phyloP scores from a whole-genome alignment of 2,329 filamentous ascomycete species.

The Colletotrichum sp. region DNA sequence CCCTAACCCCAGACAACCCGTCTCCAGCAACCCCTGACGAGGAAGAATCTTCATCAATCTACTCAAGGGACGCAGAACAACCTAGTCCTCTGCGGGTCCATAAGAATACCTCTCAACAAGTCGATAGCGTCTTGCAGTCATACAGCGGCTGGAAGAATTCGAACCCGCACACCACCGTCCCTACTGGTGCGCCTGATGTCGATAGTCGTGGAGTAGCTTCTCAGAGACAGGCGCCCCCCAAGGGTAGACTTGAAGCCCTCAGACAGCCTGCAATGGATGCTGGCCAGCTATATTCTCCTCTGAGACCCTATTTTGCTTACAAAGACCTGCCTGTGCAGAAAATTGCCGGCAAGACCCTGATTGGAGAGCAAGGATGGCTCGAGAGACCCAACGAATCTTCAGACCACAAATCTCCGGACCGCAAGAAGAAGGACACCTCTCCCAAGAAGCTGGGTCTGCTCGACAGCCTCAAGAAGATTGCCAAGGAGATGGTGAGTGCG shows the following conservation, averaged over 20 bases:
- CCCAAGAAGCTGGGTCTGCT: slow-evolving; percentile 47
- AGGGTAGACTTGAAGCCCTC: slow-evolving; percentile 8
- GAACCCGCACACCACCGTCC: not conserved
- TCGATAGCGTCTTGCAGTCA: slow-evolving; percentile 16
- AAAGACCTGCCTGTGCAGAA: slow-evolving; percentile 41
- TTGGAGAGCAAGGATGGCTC: slow-evolving; percentile 63
- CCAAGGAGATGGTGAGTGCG: slow-evolving; percentile 55
- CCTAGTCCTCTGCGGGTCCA: slow-evolving; percentile 2
- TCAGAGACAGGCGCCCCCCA: not conserved
- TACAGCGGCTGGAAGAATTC: slow-evolving; percentile 14
- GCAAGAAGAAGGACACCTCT: slow-evolving; percentile 21
- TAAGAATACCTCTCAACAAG: slow-evolving; percentile 5
- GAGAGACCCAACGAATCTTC: slow-evolving; percentile 46
- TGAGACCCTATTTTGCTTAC: slow-evolving; percentile 47
- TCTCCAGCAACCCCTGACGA: not conserved
- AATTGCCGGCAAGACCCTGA: slow-evolving; percentile 54
- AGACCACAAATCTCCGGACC: not conserved
- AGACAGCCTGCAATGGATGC: slow-evolving; percentile 16
- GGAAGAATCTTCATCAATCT: slow-evolving; percentile 20
- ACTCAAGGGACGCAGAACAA: slow-evolving; percentile 10
- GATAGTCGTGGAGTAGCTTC: not conserved
- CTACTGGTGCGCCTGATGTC: not conserved
- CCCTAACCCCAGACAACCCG: slow-evolving; percentile 1
- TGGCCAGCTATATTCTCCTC: slow-evolving; percentile 43
- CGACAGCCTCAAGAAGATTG: slow-evolving; percentile 55